Base-by-base conservation (phyloP, 2,329 filamentous ascomycete genomes). In the Nothophaeocryptopus gaeumannii region DNA sequence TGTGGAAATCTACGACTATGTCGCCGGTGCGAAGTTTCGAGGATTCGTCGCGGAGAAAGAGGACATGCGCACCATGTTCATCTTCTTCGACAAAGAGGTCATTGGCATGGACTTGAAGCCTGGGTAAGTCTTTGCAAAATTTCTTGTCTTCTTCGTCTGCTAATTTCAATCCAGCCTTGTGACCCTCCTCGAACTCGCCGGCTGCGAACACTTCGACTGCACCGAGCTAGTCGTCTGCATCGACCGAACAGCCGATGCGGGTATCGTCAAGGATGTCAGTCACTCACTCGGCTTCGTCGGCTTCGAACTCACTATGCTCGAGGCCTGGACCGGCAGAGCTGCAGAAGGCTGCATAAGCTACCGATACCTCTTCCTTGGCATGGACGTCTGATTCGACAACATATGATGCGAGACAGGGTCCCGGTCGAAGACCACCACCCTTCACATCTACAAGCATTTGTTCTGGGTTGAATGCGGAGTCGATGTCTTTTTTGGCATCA, bases 241-340 rank as follows among this genome's bases (percentile, higher is more conserved):
- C 55, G 89, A 92, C 68, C 86, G 89, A 56, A 75, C 76, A 39
- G 81, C 86, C 55, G 81, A 85, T 55, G 82, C 88, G 55, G 45
- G 42, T 13, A 39, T 33, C n/a, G 82, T 80, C 50, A 81, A 85
- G 60, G 77, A 83, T 51, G 76, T 92, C 60, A 82, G 86, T 64
- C 89, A 86, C 69, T 91, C 89, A 63, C 80, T 96, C 44, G 88
- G 90, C 68, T 96, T 91, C 91, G 91, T 95, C 58, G 91, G 91
- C 47, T 96, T 96, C 66, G 87, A 88, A 66, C 79, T 92, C 59
- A 84, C 83, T 42, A 92, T 88, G 16, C 77, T 96, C 37, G 85
- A 90, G 60, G 80, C 82, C 60, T 96, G 89, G 85, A 76, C 77
- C 34, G 67, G 69, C 40, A 26, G 20, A 26, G 20, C 20, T 26